phyloP scores from a whole-genome alignment of 2,329 filamentous ascomycete genomes.

The Fusarium sacchari region DNA sequence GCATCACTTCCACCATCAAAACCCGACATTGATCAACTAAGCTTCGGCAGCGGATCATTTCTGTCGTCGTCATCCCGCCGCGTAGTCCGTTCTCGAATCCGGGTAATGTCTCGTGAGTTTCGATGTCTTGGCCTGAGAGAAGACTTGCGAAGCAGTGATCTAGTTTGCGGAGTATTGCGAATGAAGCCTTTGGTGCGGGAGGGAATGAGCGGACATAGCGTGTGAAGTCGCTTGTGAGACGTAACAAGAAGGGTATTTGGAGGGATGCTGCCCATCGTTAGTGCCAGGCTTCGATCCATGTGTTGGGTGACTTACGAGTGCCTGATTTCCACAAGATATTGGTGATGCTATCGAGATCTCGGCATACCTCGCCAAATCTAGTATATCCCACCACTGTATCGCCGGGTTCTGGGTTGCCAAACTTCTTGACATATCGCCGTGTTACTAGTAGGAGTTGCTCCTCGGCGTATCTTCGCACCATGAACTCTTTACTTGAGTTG shows the following conservation, averaged over 20 bases:
- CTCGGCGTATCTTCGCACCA: slow-evolving; percentile 67
- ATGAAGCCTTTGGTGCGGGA: slow-evolving; percentile 68
- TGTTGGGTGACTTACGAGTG: slow-evolving; percentile 70
- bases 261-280: slow-evolving; percentile 52
- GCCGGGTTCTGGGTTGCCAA: slow-evolving; percentile 55
- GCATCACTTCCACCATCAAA: slow-evolving; percentile 74
- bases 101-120: slow-evolving; percentile 71
- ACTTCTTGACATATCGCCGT: slow-evolving; percentile 70
- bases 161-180: slow-evolving; percentile 78
- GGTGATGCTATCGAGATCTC: slow-evolving; percentile 77
- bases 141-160: slow-evolving; percentile 86
- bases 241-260: slow-evolving; percentile 86
- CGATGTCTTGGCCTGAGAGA: slow-evolving; percentile 72
- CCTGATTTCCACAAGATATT: slow-evolving; percentile 88
- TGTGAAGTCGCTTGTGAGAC: slow-evolving; percentile 76
- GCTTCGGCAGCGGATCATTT: slow-evolving; percentile 88
- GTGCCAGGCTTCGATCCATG: neutral
- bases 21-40: slow-evolving; percentile 81
- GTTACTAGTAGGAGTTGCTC: slow-evolving; percentile 63
- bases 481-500: slow-evolving; percentile 69
- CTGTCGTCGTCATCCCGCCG: slow-evolving; percentile 77
- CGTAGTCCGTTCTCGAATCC: slow-evolving; percentile 72
- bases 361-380: slow-evolving; percentile 75
- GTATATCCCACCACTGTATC: slow-evolving; percentile 64
- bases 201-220: slow-evolving; percentile 79